Evolutionary conservation across 192 early-diverging fungal species (phyloP).

Genomic region (Coemansia sp.): DNA sequence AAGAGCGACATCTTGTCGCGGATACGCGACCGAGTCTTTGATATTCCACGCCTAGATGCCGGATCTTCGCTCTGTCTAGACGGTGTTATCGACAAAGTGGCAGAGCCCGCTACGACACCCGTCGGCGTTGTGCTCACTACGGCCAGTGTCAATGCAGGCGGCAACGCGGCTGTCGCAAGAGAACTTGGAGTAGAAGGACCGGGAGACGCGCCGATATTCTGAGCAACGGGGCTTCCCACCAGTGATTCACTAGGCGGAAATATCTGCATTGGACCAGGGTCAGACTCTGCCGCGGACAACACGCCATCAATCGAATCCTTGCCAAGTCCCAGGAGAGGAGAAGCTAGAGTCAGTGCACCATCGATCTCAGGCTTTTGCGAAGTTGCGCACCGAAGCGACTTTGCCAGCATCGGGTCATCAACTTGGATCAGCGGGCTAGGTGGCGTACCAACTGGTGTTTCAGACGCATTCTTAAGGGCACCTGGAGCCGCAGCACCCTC

Average conservation of each 20-base stretch:
- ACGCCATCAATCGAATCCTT: neutral
- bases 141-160: neutral
- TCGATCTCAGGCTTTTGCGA: constrained; percentile 1
- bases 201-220: neutral
- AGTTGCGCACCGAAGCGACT: constrained; percentile 21
- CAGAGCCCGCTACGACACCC: neutral
- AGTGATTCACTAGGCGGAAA: neutral
- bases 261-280: neutral
- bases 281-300: neutral
- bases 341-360: neutral
- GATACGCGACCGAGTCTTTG: constrained; percentile 33
- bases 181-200: neutral
- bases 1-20: constrained; percentile 52
- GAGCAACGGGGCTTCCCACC: neutral
- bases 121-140: constrained; percentile 5
- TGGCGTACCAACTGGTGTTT: constrained; percentile 10
- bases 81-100: constrained; percentile 2
- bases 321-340: neutral
- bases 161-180: neutral
- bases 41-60: constrained; percentile 4
- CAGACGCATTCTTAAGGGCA: neutral
- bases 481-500: neutral
- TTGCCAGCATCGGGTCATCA: constrained; percentile 21
- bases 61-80: constrained; percentile 11
- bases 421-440: constrained; percentile 50